Base-by-base conservation (phyloP, 108 stramenopile species). In the Nitzschia palea region DNA sequence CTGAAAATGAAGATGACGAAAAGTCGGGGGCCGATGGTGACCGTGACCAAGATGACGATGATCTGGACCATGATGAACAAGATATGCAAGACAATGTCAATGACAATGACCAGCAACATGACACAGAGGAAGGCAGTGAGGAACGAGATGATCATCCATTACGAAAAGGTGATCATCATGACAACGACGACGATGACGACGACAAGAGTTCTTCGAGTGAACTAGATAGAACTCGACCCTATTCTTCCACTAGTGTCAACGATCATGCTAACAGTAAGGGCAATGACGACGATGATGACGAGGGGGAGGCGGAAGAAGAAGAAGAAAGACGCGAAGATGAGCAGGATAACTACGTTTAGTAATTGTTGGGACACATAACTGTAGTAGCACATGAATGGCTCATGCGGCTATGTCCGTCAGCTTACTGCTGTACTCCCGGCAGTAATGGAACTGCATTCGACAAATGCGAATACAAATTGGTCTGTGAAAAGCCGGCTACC, bases 61-160 rank as follows among this genome's bases (percentile, higher is more conserved):
- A 26, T 6, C 44, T 12, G 2, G 40, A 62, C 2, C 43, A 65
- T 4, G 20, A 76, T 3, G 51, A 56, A 2, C 64, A 65, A 45
- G 43, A 68, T n/a, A 63, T 51, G 6, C 42, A 36, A 14, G 55
- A 65, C 18, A 48, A 44, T 18, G 68, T 59, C 18, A 61, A 67
- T 1, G 71, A 76, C 18, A 25, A 71, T 30, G 52, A 53, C 55
- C 62, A 55, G 48, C 31, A 14, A n/a, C 61, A 59, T 30, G 67
- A 62, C 26, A 43, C 35, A 12, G 65, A 36, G 40, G 62, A 68
- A 10, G 62, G 47, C 30, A 53, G 0, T 22, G 55, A 51, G 45
- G 33, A 62, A 42, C 42, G 22, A 44, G 64, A 32, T 8, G 47
- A 40, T 12, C 10, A n/a, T n/a, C n/a, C n/a, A n/a, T n/a, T n/a